Evolutionary conservation across 148 eudicot genomes (phyloP).

Genomic region (Cornus kousa): DNA sequence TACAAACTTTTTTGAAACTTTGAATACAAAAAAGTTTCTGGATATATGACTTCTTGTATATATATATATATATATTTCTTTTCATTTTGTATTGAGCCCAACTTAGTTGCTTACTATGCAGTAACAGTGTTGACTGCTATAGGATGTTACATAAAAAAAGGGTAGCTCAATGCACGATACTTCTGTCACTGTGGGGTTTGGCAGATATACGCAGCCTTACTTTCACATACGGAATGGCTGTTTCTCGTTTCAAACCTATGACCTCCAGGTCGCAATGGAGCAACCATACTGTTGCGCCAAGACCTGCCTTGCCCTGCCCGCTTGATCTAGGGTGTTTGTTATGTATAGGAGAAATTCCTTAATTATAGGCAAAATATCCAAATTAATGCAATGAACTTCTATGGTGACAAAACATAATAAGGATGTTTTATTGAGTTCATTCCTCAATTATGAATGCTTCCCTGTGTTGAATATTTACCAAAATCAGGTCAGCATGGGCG

Average conservation of each 20-base stretch:
- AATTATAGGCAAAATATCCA: background rate
- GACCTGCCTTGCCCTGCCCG: no score
- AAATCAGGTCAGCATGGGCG: background rate
- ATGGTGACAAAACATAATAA: background rate
- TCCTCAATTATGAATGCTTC: background rate
- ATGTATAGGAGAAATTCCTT: no score
- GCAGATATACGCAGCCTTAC: no score
- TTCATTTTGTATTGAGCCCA: background rate
- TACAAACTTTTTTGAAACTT: background rate
- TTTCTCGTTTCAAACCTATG: no score
- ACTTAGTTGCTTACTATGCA: background rate
- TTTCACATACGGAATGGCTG: no score
- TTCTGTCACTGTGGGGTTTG: no score
- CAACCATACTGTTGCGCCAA: no score
- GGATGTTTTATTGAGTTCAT: background rate
- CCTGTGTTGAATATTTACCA: background rate
- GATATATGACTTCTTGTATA: background rate
- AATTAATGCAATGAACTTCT: background rate
- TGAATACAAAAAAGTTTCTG: background rate
- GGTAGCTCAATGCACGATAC: no score
- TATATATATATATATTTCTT: no score
- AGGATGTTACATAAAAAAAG: background rate
- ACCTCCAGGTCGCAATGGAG: no score
- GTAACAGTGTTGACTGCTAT: background rate
- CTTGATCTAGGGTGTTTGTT: no score